phyloP scores from a whole-genome alignment of 2,329 filamentous ascomycete genomes.

The Leptographium flavum region DNA sequence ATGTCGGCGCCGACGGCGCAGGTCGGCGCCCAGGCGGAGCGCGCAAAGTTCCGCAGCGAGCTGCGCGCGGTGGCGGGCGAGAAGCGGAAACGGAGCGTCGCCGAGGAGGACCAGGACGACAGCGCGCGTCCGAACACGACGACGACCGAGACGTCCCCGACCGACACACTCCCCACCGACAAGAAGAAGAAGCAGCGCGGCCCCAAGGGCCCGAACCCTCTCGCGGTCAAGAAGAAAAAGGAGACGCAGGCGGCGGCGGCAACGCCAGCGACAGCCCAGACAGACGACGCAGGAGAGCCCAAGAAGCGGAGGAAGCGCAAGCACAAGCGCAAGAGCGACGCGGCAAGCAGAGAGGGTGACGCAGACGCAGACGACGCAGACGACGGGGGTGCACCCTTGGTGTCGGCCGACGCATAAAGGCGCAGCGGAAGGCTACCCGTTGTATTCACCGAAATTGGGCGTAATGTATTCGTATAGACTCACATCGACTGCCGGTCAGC shows the following conservation, averaged over 20 bases:
- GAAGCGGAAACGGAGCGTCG: conserved; percentile 34
- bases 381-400: neutral
- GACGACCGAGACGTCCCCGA: conserved; percentile 16
- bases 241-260: conserved; percentile 11
- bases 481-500: too few species aligned
- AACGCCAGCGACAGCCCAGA: neutral
- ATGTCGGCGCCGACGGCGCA: conserved; percentile 52
- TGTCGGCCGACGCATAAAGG: neutral
- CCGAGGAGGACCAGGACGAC: neutral
- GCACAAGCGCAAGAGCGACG: conserved; percentile 9
- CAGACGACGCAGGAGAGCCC: conserved; percentile 2
- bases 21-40: conserved; percentile 54
- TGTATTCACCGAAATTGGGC: too few species aligned
- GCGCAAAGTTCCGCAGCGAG: conserved; percentile 58
- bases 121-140: conserved; percentile 17
- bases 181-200: conserved; percentile 20
- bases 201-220: conserved; percentile 19
- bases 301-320: conserved; percentile 15
- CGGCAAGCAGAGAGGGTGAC: neutral
- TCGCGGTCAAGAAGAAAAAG: conserved; percentile 21
- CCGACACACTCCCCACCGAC: conserved; percentile 14
- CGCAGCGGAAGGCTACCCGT: neutral
- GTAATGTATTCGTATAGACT: too few species aligned
- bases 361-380: neutral
- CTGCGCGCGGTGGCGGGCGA: conserved; percentile 34